These are phyloP conservation scores for Eucalyptus curtisii DNA, from an alignment of 345 rosid genomes.

Conservation along the genomic window DNA sequence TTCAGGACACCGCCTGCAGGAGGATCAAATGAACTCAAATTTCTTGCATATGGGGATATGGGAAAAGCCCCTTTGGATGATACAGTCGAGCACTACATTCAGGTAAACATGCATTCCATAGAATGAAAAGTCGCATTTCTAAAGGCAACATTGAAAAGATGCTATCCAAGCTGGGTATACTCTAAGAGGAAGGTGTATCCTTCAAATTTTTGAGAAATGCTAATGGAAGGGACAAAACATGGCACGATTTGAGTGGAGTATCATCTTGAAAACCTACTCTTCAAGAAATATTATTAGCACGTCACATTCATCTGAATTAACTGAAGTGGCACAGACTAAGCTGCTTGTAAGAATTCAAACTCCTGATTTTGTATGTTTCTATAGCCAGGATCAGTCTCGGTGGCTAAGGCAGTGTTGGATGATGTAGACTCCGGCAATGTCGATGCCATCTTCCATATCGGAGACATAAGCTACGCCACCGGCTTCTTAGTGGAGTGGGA, in stretches of 20 bases:
- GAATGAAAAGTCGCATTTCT: not conserved
- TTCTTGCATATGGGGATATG: conserved; percentile 62
- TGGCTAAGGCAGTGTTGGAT: conserved; percentile 26
- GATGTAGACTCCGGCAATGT: conserved; percentile 28
- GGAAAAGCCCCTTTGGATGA: conserved; percentile 62
- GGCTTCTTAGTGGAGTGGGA: conserved; percentile 76
- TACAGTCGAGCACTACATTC: conserved; percentile 53
- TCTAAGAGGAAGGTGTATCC: not conserved
- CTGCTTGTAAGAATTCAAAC: not conserved
- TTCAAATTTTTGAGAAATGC: not conserved
- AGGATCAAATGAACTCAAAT: conserved; percentile 43
- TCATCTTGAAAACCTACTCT: not conserved
- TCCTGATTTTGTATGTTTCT: not conserved
- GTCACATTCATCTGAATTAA: not conserved
- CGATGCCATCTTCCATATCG: conserved; percentile 63
- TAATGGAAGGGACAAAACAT: not conserved
- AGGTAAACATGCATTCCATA: conserved; percentile 9
- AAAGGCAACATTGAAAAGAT: not conserved
- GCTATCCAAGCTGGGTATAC: not conserved
- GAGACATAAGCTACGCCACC: conserved; percentile 73
- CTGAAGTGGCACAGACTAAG: not conserved
- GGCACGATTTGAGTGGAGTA: not conserved
- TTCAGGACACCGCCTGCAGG: conserved; percentile 48
- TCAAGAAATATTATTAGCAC: not conserved
- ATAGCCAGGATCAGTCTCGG: conserved; percentile 58